Evolutionary conservation across 352 stramenopile species (phyloP), one percentile per base, ranked within the genome.

Genomic region (Pythium diclinum): DNA sequence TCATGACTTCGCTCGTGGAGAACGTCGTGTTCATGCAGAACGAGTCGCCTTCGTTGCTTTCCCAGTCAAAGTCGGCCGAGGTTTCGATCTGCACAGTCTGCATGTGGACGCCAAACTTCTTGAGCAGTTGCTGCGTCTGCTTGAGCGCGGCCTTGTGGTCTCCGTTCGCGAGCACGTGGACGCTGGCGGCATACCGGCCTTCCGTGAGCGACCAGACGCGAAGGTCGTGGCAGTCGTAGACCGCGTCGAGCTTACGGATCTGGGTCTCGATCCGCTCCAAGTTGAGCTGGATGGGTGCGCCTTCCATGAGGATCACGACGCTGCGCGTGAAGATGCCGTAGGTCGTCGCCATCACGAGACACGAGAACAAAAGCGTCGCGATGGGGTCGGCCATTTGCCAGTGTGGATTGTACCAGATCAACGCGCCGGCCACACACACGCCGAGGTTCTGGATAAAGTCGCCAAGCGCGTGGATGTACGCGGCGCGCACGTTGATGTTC

Each of bases 311-410:
- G 51, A 99, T 95, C 40, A 89, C 73, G 2, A 98, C 59, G 55
- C 88, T 98, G 32, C 79, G 87, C 54, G 83, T 89, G 61, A 99
- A 75, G 51, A 99, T 90, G 54, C 86, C 87, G n/a, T 95, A 74
- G 0, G 97, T 99, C 23, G 95, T 98, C 23, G 79, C 95, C 6
- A 98, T 85, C 28, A 99, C 96, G 30, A 99, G 56, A 36, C 96
- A 77, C 19, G 92, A 98, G 75, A 99, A 99, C 21, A 99, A 60
- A 11, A 99, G 76, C 14, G 97, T 99, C 36, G 89, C 96, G 60
- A 99, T 96, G 16, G 97, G 97, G 74, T 99, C 97, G 0, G 94
- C 85, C 49, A 98, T 83, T 68, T 98, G 82, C 95, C 96, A 99
- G 46, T 81, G 71, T 9, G 96, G 96, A 55, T 98, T 96, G 71